Conservation (phyloP, 2,329 filamentous ascomycete genomes). For the Proliferodiscus dingleyae region DNA sequence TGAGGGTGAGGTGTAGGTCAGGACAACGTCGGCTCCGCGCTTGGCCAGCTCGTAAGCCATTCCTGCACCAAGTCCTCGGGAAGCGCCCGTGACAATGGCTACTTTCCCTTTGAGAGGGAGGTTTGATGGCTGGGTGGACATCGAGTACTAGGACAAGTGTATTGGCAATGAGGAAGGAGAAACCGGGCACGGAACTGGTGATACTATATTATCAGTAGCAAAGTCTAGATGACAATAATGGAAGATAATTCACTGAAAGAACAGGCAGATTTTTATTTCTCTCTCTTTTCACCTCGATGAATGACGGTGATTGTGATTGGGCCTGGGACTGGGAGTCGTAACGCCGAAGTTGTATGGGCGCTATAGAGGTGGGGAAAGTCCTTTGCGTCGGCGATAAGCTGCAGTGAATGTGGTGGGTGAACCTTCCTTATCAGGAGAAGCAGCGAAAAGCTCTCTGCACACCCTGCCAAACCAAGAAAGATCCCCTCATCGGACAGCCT, state of each 20-base stretch:
- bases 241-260: too few relatives aligned
- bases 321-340: background rate
- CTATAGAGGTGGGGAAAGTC: too few relatives aligned
- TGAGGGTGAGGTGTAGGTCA: slow-evolving; percentile 3
- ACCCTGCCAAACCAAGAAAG: too few relatives aligned
- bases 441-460: too few relatives aligned
- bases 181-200: background rate
- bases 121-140: background rate
- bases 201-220: background rate
- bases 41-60: slow-evolving; percentile 13
- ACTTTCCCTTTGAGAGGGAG: slow-evolving; percentile 10
- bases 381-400: too few relatives aligned
- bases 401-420: too few relatives aligned
- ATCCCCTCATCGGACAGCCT: too few relatives aligned
- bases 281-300: too few relatives aligned
- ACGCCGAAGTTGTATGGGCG: too few relatives aligned
- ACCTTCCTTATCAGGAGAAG: too few relatives aligned
- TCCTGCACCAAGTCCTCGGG: slow-evolving; percentile 14
- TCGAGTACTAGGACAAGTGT: background rate
- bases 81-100: slow-evolving; percentile 16
- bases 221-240: background rate
- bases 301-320: too few relatives aligned
- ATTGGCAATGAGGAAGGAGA: background rate
- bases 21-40: slow-evolving; percentile 15
- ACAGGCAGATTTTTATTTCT: too few relatives aligned